phyloP scores from a whole-genome alignment of 2,329 filamentous ascomycete genomes.

The Colletotrichum sojae region DNA sequence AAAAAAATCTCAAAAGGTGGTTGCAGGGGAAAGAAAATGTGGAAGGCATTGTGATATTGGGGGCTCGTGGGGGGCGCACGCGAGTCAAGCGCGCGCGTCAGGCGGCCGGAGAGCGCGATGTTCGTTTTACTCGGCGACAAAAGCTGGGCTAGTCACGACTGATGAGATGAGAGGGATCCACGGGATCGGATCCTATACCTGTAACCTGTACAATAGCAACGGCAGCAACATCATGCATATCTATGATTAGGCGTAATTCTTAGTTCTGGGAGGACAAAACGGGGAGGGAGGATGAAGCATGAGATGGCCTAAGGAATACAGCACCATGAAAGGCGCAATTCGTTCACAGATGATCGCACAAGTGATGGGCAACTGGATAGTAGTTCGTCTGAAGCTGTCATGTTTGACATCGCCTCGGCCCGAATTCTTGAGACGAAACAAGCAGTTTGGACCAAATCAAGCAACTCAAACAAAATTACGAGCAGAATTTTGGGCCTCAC shows the following conservation, averaged over 20 bases:
- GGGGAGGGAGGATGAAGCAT: slow-evolving; percentile 7
- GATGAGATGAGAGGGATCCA: slow-evolving; percentile 29
- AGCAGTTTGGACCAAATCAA: no score
- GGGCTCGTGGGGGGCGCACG: background rate
- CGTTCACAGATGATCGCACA: background rate
- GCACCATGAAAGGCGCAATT: slow-evolving; percentile 10
- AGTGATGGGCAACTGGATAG: background rate
- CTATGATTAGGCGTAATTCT: slow-evolving; percentile 27
- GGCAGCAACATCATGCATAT: slow-evolving; percentile 30
- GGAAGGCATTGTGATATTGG: slow-evolving; percentile 8
- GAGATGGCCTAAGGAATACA: slow-evolving; percentile 10
- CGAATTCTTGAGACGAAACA: no score
- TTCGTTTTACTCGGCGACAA: slow-evolving; percentile 26
- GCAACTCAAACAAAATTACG: no score
- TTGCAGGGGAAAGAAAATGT: slow-evolving; percentile 3
- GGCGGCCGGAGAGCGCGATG: slow-evolving; percentile 20
- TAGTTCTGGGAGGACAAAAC: background rate
- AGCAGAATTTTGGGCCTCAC: no score
- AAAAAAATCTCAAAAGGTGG: slow-evolving; percentile 1
- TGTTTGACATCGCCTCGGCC: background rate
- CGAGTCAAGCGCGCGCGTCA: slow-evolving; percentile 35
- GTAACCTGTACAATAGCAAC: slow-evolving; percentile 40
- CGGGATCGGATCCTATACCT: slow-evolving; percentile 20
- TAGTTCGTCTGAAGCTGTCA: background rate
- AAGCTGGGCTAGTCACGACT: slow-evolving; percentile 36